A percentile compares a stretch with the other conserved stretches of the same genome.
Conservation (phyloP, 345 rosid species). For the Euphorbia lathyris region DNA sequence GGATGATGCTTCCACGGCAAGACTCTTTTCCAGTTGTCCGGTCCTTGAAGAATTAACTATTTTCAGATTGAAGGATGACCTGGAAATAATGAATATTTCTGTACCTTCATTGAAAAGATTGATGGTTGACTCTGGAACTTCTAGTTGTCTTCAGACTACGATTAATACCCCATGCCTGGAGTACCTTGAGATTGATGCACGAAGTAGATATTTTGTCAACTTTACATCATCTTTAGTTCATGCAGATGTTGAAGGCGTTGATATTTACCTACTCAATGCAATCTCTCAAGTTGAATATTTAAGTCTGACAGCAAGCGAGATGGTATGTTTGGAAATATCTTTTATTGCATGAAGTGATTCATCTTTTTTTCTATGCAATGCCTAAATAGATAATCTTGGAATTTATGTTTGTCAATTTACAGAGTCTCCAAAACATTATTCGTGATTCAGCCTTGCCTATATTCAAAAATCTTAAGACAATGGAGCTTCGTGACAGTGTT, state of each 20-base stretch:
- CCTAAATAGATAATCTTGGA: too few species aligned
- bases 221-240: neutral
- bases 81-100: neutral
- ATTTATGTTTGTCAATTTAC: too few species aligned
- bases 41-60: slow-evolving; percentile 4
- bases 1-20: neutral
- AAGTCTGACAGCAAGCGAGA: neutral
- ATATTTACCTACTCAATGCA: too few species aligned
- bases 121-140: neutral
- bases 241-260: neutral
- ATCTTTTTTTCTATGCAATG: too few species aligned
- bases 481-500: neutral
- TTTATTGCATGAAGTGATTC: too few species aligned
- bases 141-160: neutral
- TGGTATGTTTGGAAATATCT: neutral
- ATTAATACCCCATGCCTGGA: neutral
- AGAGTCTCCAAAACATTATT: too few species aligned
- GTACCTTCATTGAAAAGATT: neutral
- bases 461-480: too few species aligned
- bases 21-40: slow-evolving; percentile 10
- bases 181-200: neutral
- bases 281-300: neutral
- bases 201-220: neutral
- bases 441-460: too few species aligned
- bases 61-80: neutral